Conservation (phyloP, 2,329 filamentous ascomycete species). For the Zasmidium angulare region DNA sequence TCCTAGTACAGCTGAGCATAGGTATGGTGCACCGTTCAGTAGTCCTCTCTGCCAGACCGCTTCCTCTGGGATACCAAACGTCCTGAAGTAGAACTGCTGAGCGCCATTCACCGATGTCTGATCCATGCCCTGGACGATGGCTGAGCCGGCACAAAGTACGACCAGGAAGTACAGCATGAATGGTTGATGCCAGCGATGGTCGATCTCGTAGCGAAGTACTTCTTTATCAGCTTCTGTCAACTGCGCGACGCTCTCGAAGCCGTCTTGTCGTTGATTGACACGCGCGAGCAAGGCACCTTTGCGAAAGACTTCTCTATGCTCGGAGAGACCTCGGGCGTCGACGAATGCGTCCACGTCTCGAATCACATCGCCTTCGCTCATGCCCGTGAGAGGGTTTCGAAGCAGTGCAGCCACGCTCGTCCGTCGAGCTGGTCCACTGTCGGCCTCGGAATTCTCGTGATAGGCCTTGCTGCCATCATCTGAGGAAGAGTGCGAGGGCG, state of each 20-base stretch:
- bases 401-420: constrained; percentile 26
- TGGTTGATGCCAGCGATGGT: constrained; percentile 70
- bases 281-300: constrained; percentile 29
- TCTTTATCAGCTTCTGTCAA: constrained; percentile 60
- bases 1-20: constrained; percentile 67
- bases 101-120: constrained; percentile 51
- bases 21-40: constrained; percentile 62
- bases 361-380: constrained; percentile 28
- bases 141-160: constrained; percentile 52
- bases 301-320: constrained; percentile 25
- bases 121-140: constrained; percentile 56
- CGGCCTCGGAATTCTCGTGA: constrained; percentile 8
- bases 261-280: constrained; percentile 26
- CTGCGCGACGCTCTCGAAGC: constrained; percentile 35
- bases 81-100: constrained; percentile 28
- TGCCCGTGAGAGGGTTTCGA: constrained; percentile 30
- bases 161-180: constrained; percentile 61
- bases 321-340: constrained; percentile 22
- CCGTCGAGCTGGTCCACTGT: constrained; percentile 12
- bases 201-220: constrained; percentile 60
- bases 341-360: constrained; percentile 28
- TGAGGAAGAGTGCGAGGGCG: constrained; percentile 17
- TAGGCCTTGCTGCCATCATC: constrained; percentile 10
- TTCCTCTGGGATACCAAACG: constrained; percentile 27
- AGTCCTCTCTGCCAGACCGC: constrained; percentile 45